Percentiles rank a stretch among this genome's conserved stretches.
These are phyloP conservation scores for Arthrobotrys conoides DNA, from an alignment of 2,329 filamentous ascomycete genomes.

Conservation along the genomic window DNA sequence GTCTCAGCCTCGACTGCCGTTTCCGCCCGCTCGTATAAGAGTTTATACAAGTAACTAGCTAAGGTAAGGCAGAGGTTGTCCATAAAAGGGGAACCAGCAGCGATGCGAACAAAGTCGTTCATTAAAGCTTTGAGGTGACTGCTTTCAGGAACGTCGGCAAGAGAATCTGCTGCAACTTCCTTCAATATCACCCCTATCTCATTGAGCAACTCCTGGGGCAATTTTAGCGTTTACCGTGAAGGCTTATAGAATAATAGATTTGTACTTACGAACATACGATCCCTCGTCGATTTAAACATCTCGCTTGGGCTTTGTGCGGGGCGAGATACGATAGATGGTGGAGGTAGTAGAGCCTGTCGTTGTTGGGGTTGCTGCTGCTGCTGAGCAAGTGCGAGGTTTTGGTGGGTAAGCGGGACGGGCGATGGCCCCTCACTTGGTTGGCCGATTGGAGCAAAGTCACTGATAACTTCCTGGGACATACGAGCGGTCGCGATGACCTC, in stretches of 20 bases:
- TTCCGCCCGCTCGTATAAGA: constrained; percentile 68
- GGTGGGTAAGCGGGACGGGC: constrained; percentile 67
- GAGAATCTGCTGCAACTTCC: constrained; percentile 39
- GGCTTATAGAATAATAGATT: not conserved
- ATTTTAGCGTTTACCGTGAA: constrained; percentile 5
- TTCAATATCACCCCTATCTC: constrained; percentile 45
- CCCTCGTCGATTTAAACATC: constrained; percentile 54
- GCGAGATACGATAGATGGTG: constrained; percentile 66
- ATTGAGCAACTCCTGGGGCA: constrained; percentile 44
- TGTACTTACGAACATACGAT: constrained; percentile 58
- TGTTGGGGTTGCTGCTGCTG: constrained; percentile 66
- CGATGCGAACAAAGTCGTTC: constrained; percentile 54
- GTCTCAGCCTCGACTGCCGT: constrained; percentile 75
- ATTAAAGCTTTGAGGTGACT: constrained; percentile 56
- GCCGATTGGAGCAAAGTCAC: constrained; percentile 74
- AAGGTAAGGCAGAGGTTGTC: constrained; percentile 73
- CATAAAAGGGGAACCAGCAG: constrained; percentile 69
- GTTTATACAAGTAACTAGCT: constrained; percentile 73
- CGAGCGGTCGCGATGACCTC: constrained; percentile 66
- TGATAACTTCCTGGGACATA: constrained; percentile 74
- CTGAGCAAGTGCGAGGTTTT: constrained; percentile 75
- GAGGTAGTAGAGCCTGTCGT: constrained; percentile 67
- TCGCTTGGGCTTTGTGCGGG: constrained; percentile 67
- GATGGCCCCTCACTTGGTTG: constrained; percentile 54
- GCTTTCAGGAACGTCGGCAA: constrained; percentile 51